These are phyloP conservation scores for Lodderomyces orthopsilosis DNA, from an alignment of 1,139 yeast species.

Conservation along the genomic window DNA sequence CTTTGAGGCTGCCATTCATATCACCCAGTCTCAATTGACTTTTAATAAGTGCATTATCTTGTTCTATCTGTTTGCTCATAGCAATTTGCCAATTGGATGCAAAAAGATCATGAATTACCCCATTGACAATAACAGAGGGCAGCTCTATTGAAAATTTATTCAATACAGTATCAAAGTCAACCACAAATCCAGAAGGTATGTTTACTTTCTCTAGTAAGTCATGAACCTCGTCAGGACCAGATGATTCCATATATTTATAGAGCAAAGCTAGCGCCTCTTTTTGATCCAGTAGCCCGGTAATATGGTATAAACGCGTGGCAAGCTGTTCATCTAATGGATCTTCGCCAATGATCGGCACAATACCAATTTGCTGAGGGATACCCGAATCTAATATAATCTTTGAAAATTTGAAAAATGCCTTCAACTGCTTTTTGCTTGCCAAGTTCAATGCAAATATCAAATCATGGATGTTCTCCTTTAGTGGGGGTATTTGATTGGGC, in stretches of 20 bases:
- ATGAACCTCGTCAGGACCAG: conserved; percentile 24
- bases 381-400: conserved; percentile 53
- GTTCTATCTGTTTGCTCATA: conserved; percentile 38
- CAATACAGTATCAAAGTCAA: conserved; percentile 25
- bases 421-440: conserved; percentile 46
- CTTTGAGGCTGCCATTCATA: conserved; percentile 25
- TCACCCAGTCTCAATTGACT: conserved; percentile 21
- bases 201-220: conserved; percentile 24
- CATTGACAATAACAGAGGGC: conserved; percentile 69
- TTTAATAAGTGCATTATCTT: conserved; percentile 33
- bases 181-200: conserved; percentile 17
- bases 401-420: conserved; percentile 47
- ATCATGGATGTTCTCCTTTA: conserved; percentile 74
- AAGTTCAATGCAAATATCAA: conserved; percentile 70
- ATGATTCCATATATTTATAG: conserved; percentile 34
- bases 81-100: conserved; percentile 36
- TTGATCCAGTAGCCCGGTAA: conserved; percentile 28
- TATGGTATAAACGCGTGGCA: conserved; percentile 34
- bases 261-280: conserved; percentile 43
- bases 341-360: conserved; percentile 56
- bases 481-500: conserved; percentile 65
- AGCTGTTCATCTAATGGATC: conserved; percentile 27
- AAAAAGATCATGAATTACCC: conserved; percentile 50
- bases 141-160: conserved; percentile 37
- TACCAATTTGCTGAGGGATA: conserved; percentile 78